Conservation (phyloP, 2,329 filamentous ascomycete genomes). For the Penicillium palitans region DNA sequence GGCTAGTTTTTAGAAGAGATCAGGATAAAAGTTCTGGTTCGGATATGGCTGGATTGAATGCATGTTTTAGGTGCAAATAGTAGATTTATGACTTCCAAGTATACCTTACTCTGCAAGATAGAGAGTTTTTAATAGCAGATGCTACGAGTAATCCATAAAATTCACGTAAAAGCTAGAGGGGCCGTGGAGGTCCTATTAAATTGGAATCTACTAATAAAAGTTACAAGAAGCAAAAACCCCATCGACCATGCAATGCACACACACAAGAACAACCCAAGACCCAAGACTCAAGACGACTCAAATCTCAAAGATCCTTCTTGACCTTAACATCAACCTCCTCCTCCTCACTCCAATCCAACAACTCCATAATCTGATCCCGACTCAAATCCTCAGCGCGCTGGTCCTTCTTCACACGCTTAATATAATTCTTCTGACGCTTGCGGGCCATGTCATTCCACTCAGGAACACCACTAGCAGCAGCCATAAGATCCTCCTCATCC, state of each 20-base stretch:
- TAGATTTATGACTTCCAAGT: background rate
- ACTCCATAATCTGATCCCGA: slow-evolving; percentile 74
- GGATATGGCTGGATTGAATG: background rate
- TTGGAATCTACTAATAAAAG: slow-evolving; percentile 2
- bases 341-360: slow-evolving; percentile 57
- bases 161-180: background rate
- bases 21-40: background rate
- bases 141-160: background rate
- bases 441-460: slow-evolving; percentile 71
- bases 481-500: slow-evolving; percentile 42
- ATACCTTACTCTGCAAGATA: background rate
- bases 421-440: slow-evolving; percentile 65
- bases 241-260: slow-evolving; percentile 11
- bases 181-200: slow-evolving; percentile 1
- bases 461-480: slow-evolving; percentile 49
- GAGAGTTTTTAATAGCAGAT: background rate
- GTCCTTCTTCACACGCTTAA: slow-evolving; percentile 66
- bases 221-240: slow-evolving; percentile 5
- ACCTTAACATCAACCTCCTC: slow-evolving; percentile 30
- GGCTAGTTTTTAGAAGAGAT: background rate
- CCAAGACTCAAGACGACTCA: background rate
- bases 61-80: slow-evolving; percentile 3
- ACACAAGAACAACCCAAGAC: background rate
- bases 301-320: slow-evolving; percentile 22
- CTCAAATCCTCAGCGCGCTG: slow-evolving; percentile 64